A percentile compares a stretch with the other conserved stretches of the same genome.
phyloP scores from a whole-genome alignment of 2,329 filamentous ascomycete genomes.

The Ilyonectria mors-panacis region DNA sequence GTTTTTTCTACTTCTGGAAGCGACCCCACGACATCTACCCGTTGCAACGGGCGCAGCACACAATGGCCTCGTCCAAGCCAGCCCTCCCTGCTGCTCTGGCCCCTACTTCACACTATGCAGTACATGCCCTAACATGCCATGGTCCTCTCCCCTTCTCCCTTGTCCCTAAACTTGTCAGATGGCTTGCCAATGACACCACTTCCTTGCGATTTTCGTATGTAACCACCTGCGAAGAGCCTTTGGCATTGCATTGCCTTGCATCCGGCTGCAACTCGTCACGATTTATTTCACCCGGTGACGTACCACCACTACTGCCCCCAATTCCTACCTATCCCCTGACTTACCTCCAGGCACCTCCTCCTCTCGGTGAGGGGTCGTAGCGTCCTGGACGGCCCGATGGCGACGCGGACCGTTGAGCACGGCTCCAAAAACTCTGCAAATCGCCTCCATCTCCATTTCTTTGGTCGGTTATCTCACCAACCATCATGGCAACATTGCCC shows the following conservation, averaged over 20 bases:
- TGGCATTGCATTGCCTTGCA: slow-evolving; percentile 35
- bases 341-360: slow-evolving; percentile 7
- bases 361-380: slow-evolving; percentile 9
- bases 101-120: no score
- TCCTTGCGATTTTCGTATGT: slow-evolving; percentile 33
- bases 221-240: slow-evolving; percentile 33
- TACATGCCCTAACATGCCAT: background rate
- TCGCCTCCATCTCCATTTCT: slow-evolving; percentile 21
- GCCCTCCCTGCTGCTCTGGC: background rate
- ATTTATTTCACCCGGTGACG: slow-evolving; percentile 36
- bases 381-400: slow-evolving; percentile 11
- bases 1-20: slow-evolving; percentile 36
- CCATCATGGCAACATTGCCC: slow-evolving; percentile 4
- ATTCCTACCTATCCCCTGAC: slow-evolving; percentile 3
- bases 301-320: slow-evolving; percentile 23
- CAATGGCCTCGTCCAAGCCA: slow-evolving; percentile 4
- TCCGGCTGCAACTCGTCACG: slow-evolving; percentile 31
- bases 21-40: slow-evolving; percentile 42
- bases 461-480: slow-evolving; percentile 17
- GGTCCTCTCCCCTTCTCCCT: slow-evolving; percentile 27
- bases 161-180: slow-evolving; percentile 31
- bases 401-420: slow-evolving; percentile 2
- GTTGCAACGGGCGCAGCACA: slow-evolving; percentile 41
- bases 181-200: slow-evolving; percentile 43
- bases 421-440: background rate